Conservation (phyloP, 352 stramenopile genomes). For the Blastocystis sp. region DNA sequence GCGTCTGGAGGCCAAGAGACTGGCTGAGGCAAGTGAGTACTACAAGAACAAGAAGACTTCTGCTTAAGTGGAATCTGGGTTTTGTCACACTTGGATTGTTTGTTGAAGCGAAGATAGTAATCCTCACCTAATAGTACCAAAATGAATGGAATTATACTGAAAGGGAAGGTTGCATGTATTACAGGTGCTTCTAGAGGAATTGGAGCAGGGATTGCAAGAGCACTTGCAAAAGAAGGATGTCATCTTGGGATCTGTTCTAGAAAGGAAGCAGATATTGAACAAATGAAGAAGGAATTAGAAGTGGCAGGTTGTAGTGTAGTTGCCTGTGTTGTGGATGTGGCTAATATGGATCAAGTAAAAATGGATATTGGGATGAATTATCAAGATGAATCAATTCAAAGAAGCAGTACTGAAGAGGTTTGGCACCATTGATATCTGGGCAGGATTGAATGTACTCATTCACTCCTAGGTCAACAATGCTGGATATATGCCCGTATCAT, state of each 20-base stretch:
- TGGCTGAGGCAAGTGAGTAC: conserved; percentile 41
- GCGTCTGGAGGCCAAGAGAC: conserved; percentile 56
- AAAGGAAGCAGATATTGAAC: conserved; percentile 63
- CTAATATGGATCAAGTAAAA: conserved; percentile 35
- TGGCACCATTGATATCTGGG: conserved; percentile 67
- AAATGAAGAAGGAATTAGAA: conserved; percentile 37
- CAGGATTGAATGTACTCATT: neutral
- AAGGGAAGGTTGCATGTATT: conserved; percentile 25
- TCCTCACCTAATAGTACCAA: too few species aligned
- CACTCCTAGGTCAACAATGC: conserved; percentile 61
- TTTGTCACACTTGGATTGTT: conserved; percentile 52
- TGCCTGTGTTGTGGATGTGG: conserved; percentile 36
- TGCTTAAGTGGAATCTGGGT: conserved; percentile 21
- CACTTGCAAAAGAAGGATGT: conserved; percentile 39
- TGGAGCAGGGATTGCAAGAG: neutral
- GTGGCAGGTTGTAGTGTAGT: conserved; percentile 17
- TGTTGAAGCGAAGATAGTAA: neutral
- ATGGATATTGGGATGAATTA: neutral
- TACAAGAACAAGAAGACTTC: conserved; percentile 66
- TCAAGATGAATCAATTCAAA: conserved; percentile 8
- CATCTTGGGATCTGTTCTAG: conserved; percentile 57
- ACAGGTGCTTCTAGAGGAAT: conserved; percentile 49
- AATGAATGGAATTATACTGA: neutral
- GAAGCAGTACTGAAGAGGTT: conserved; percentile 30
- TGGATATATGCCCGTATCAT: conserved; percentile 41